phyloP scores from a whole-genome alignment of 2,329 filamentous ascomycete genomes.

The Penicillium janthinellum region DNA sequence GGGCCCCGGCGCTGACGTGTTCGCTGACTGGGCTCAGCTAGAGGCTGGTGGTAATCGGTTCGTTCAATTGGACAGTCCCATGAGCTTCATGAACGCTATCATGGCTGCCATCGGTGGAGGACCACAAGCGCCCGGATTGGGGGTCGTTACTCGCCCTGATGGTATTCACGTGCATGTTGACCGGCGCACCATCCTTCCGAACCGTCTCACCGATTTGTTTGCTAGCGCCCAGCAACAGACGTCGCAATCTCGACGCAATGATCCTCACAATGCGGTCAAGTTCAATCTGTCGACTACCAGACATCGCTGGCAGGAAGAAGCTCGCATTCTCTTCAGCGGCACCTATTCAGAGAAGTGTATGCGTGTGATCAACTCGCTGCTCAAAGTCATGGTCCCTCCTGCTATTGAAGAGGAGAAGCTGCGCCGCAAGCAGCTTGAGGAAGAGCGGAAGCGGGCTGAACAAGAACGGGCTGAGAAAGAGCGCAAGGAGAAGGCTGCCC shows the following conservation, averaged over 20 bases:
- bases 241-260: slow-evolving; percentile 45
- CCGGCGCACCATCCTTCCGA: slow-evolving; percentile 53
- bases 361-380: slow-evolving; percentile 68
- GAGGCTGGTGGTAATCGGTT: slow-evolving; percentile 50
- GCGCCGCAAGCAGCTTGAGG: slow-evolving; percentile 60
- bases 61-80: slow-evolving; percentile 52
- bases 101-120: slow-evolving; percentile 56
- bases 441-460: slow-evolving; percentile 60
- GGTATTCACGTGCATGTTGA: slow-evolving; percentile 59
- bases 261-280: slow-evolving; percentile 68
- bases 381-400: slow-evolving; percentile 75
- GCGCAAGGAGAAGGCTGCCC: slow-evolving; percentile 64
- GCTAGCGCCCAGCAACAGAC: slow-evolving; percentile 36
- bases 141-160: slow-evolving; percentile 48
- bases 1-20: slow-evolving; percentile 42
- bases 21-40: slow-evolving; percentile 57
- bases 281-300: slow-evolving; percentile 74
- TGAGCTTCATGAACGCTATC: slow-evolving; percentile 60
- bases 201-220: slow-evolving; percentile 55
- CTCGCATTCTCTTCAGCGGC: slow-evolving; percentile 78
- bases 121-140: slow-evolving; percentile 47
- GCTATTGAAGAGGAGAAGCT: slow-evolving; percentile 81
- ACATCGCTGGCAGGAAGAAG: slow-evolving; percentile 85
- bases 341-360: slow-evolving; percentile 68
- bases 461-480: slow-evolving; percentile 63